These are phyloP conservation scores for Neophaeococcomyces aloes DNA, from an alignment of 2,329 filamentous ascomycete genomes.

Conservation along the genomic window DNA sequence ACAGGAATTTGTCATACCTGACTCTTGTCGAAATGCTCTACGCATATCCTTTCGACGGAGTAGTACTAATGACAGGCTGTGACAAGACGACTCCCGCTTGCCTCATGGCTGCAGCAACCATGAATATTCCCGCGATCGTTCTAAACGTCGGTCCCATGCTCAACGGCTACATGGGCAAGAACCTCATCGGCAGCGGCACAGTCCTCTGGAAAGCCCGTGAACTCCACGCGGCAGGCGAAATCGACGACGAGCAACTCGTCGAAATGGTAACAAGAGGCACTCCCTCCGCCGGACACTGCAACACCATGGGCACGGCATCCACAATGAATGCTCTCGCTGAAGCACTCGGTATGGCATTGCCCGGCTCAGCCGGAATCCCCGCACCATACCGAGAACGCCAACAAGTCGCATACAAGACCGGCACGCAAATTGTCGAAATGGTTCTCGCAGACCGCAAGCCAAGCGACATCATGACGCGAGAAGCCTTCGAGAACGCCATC, in stretches of 20 bases:
- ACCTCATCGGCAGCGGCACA: conserved; percentile 36
- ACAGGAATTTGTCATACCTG: conserved; percentile 41
- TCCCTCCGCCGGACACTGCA: conserved; percentile 41
- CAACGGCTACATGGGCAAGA: conserved; percentile 34
- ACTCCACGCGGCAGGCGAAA: conserved; percentile 38
- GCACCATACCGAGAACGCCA: conserved; percentile 40
- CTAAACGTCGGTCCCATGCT: conserved; percentile 46
- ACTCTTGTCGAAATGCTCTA: conserved; percentile 39
- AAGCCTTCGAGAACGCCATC: conserved; percentile 48
- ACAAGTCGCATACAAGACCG: conserved; percentile 41
- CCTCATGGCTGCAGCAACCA: conserved; percentile 43
- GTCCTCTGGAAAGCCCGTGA: conserved; percentile 42
- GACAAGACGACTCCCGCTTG: conserved; percentile 44
- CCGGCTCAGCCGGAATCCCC: conserved; percentile 43
- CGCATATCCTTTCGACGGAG: conserved; percentile 41
- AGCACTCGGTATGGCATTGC: conserved; percentile 43
- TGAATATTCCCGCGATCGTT: conserved; percentile 43
- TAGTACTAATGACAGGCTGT: conserved; percentile 43
- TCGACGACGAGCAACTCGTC: conserved; percentile 35
- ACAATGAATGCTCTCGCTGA: conserved; percentile 46
- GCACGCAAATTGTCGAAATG: conserved; percentile 42
- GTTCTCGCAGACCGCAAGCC: conserved; percentile 40
- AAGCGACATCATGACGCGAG: conserved; percentile 45
- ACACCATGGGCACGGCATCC: conserved; percentile 45
- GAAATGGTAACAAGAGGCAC: conserved; percentile 38